Evolutionary conservation across 257 asterid genomes (phyloP).

Genomic region (Fraxinus excelsior): DNA sequence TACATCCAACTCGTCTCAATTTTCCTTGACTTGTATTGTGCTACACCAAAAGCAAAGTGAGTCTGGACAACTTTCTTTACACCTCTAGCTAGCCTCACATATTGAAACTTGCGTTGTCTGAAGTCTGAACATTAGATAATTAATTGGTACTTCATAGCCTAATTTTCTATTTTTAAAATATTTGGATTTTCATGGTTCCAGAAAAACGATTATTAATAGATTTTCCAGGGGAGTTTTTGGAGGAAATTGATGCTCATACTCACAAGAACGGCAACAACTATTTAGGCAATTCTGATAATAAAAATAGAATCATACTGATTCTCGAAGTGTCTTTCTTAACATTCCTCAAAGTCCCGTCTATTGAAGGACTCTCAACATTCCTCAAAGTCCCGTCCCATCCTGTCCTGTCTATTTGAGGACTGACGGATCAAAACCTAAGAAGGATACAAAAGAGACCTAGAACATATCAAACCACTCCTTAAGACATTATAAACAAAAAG

Average conservation of each 20-base stretch:
- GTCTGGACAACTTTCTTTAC: not conserved
- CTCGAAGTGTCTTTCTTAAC: not conserved
- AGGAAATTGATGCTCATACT: not conserved
- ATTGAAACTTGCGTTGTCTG: not conserved
- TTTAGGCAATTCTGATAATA: not conserved
- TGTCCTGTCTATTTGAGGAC: too few species aligned
- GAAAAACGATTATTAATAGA: not conserved
- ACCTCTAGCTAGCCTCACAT: not conserved
- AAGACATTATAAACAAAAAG: too few species aligned
- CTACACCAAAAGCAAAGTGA: not conserved
- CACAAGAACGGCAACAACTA: not conserved
- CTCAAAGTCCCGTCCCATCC: not conserved
- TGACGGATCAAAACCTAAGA: too few species aligned
- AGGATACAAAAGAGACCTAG: not conserved
- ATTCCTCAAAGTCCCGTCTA: too few species aligned
- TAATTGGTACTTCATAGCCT: not conserved
- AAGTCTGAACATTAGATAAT: not conserved
- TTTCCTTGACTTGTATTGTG: not conserved
- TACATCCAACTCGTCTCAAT: too few species aligned
- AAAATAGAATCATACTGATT: too few species aligned
- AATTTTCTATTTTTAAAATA: not conserved
- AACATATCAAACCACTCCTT: not conserved
- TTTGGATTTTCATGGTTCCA: not conserved
- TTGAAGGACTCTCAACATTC: too few species aligned
- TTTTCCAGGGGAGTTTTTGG: not conserved